These are phyloP conservation scores for Penicillium cosmopolitanum DNA, from an alignment of 495 filamentous ascomycete genomes.

Conservation along the genomic window DNA sequence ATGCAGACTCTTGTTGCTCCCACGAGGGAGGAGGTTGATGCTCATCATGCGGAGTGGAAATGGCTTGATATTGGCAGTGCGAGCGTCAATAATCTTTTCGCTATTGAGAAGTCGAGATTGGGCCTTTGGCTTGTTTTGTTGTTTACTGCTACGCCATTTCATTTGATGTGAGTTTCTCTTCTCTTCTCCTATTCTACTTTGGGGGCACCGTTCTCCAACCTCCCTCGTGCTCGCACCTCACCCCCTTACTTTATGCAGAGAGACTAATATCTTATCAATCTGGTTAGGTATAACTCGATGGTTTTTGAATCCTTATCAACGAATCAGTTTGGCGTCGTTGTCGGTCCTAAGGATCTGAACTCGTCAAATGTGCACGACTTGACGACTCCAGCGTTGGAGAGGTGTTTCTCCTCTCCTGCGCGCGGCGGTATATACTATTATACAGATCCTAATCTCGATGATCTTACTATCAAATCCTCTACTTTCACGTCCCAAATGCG, in stretches of 20 bases:
- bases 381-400: conserved; percentile 10
- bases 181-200: too few species aligned
- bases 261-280: not conserved
- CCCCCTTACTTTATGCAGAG: not conserved
- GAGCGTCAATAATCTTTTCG: conserved; percentile 21
- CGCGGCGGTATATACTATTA: too few species aligned
- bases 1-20: conserved; percentile 44
- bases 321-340: conserved; percentile 2
- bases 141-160: conserved; percentile 25
- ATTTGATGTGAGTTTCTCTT: conserved; percentile 27
- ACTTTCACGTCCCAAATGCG: not conserved
- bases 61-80: conserved; percentile 33
- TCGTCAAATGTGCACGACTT: conserved; percentile 4
- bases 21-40: conserved; percentile 29
- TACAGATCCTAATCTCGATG: too few species aligned
- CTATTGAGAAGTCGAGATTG: conserved; percentile 9
- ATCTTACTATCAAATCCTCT: not conserved
- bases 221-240: not conserved
- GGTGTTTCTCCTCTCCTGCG: conserved; percentile 8
- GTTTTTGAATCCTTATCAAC: conserved; percentile 13
- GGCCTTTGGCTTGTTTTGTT: conserved; percentile 18
- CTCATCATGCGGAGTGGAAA: conserved; percentile 14
- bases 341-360: conserved; percentile 13
- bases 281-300: conserved; percentile 21
- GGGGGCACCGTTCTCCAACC: too few species aligned